A percentile compares a stretch with the other conserved stretches of the same genome.
phyloP scores from a whole-genome alignment of 1,139 yeast genomes.

The Arxiozyma bovina region DNA sequence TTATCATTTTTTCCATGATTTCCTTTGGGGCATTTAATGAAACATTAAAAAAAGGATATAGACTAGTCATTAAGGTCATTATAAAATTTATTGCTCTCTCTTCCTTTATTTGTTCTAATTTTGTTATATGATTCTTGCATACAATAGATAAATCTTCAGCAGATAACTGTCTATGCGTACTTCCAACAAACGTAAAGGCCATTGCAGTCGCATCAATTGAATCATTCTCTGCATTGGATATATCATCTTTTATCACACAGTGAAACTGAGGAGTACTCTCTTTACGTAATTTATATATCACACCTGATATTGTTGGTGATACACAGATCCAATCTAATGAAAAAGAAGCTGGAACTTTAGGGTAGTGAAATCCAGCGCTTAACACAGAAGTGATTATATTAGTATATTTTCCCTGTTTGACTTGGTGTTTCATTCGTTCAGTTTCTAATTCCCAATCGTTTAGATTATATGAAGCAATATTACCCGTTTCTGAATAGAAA shows the following conservation, averaged over 20 bases:
- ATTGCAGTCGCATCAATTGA: slow-evolving; percentile 26
- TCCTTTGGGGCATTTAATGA: slow-evolving; percentile 31
- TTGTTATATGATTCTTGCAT: slow-evolving; percentile 26
- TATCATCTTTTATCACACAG: slow-evolving; percentile 14
- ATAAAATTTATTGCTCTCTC: slow-evolving; percentile 26
- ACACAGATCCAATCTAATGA: slow-evolving; percentile 27
- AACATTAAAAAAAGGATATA: slow-evolving; percentile 30
- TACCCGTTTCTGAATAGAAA: slow-evolving; percentile 25
- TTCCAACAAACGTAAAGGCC: slow-evolving; percentile 30
- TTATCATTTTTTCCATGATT: slow-evolving; percentile 30
- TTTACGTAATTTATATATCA: slow-evolving; percentile 19
- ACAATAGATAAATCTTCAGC: slow-evolving; percentile 31
- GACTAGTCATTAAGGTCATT: slow-evolving; percentile 22
- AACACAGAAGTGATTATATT: slow-evolving; percentile 26
- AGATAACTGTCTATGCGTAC: slow-evolving; percentile 30
- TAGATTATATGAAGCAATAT: slow-evolving; percentile 21
- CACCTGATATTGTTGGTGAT: slow-evolving; percentile 30
- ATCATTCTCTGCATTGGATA: slow-evolving; percentile 17
- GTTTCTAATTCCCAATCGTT: slow-evolving; percentile 28
- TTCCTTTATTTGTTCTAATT: slow-evolving; percentile 17
- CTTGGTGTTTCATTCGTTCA: slow-evolving; percentile 18
- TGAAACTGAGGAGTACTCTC: slow-evolving; percentile 18
- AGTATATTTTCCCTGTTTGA: slow-evolving; percentile 19
- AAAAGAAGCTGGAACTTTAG: slow-evolving; percentile 16
- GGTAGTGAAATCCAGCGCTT: slow-evolving; percentile 25